Percentiles rank a stretch among this genome's conserved stretches.
Conservation (phyloP, 83 land plant species). For the Diphasiastrum complanatum region DNA sequence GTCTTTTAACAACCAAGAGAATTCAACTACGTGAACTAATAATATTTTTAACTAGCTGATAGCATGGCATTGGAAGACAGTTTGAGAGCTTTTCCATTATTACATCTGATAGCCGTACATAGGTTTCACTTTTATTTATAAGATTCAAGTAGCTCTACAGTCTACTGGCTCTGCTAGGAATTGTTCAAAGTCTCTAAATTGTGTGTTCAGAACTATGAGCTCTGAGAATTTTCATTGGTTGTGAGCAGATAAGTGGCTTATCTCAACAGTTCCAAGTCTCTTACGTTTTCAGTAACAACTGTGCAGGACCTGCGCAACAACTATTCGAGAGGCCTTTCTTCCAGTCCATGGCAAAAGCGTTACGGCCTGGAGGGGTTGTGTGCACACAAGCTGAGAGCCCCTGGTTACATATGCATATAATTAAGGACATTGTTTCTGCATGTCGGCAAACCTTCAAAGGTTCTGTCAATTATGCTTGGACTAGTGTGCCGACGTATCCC, state of each 20-base stretch:
- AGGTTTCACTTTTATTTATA: too few species aligned
- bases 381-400: slow-evolving; percentile 98
- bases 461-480: slow-evolving; percentile 97
- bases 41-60: too few species aligned
- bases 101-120: too few species aligned
- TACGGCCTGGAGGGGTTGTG: slow-evolving; percentile 94
- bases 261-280: background rate
- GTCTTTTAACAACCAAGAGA: too few species aligned
- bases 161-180: too few species aligned
- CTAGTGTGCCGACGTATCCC: slow-evolving; percentile 95
- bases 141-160: too few species aligned
- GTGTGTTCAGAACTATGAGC: too few species aligned
- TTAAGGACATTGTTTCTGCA: slow-evolving; percentile 71
- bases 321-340: slow-evolving; percentile 95
- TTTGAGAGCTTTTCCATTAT: too few species aligned
- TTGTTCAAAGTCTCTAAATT: too few species aligned
- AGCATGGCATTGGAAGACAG: too few species aligned
- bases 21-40: too few species aligned
- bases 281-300: background rate
- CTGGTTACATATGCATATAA: slow-evolving; percentile 96
- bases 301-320: slow-evolving; percentile 88
- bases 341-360: slow-evolving; percentile 70
- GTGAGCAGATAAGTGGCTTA: slow-evolving; percentile 1
- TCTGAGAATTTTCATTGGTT: too few species aligned
- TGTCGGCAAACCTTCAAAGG: slow-evolving; percentile 93